Evolutionary conservation across 1,284 basidiomycete genomes (phyloP).

Genomic region (Ganoderma sp.): DNA sequence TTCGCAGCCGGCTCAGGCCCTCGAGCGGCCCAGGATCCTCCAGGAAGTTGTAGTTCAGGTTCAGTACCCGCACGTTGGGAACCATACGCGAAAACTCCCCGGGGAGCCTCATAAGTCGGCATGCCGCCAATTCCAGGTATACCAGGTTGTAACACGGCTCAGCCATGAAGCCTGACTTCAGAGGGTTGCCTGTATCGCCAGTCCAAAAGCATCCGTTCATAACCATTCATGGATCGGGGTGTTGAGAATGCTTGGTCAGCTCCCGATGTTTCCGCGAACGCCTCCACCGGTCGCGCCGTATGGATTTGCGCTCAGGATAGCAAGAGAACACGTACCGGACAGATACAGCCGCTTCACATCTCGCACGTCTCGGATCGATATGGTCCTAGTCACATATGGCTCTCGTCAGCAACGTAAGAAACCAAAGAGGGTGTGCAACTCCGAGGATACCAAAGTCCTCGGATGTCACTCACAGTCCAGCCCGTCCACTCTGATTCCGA

Average conservation of each 20-base stretch:
- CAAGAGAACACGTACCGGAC: conserved; percentile 67
- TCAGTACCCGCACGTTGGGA: conserved; percentile 91
- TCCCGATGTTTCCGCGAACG: conserved; percentile 22
- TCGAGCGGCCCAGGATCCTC: conserved; percentile 71
- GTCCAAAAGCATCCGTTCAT: conserved; percentile 24
- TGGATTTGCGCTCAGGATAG: conserved; percentile 12
- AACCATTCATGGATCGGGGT: conserved; percentile 14
- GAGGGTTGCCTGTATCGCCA: conserved; percentile 50
- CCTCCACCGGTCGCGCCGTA: conserved; percentile 12
- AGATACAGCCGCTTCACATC: conserved; percentile 94
- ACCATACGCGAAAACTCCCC: conserved; percentile 65
- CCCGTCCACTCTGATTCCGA: conserved; percentile 80
- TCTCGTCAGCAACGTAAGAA: conserved; percentile 6
- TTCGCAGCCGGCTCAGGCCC: conserved; percentile 78
- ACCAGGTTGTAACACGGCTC: conserved; percentile 85
- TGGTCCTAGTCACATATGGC: conserved; percentile 29
- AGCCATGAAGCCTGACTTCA: conserved; percentile 53
- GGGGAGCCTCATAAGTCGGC: conserved; percentile 82
- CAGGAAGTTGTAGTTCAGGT: conserved; percentile 95
- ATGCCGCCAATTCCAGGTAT: conserved; percentile 93
- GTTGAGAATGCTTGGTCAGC: conserved; percentile 29
- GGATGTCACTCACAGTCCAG: conserved; percentile 66
- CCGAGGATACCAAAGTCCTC: conserved; percentile 1
- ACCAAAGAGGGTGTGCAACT: background rate
- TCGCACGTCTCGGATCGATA: conserved; percentile 77